Conservation (phyloP, 805 yeast species). For the Suhomyces xylopsoci region DNA sequence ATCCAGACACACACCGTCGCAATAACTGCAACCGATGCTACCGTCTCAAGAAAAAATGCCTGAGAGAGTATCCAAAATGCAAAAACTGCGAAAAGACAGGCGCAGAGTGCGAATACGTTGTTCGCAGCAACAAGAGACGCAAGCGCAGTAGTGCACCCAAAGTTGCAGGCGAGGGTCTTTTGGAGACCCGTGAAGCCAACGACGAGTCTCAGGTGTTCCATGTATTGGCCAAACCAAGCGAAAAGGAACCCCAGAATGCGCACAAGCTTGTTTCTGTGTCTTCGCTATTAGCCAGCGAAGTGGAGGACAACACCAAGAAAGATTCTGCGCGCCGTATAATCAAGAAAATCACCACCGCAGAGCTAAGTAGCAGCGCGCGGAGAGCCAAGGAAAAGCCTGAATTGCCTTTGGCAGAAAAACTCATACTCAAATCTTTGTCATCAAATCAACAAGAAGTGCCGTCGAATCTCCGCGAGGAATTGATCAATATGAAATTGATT, state of each 20-base stretch:
- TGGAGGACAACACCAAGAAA: constrained; percentile 3
- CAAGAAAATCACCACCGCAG: constrained; percentile 7
- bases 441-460: neutral
- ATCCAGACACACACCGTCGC: constrained; percentile 27
- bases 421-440: constrained; percentile 3
- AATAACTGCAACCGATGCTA: constrained; percentile 41
- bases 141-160: constrained; percentile 8
- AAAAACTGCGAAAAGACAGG: constrained; percentile 34
- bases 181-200: neutral
- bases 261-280: constrained; percentile 22
- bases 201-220: constrained; percentile 6
- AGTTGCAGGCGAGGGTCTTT: neutral
- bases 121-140: constrained; percentile 27
- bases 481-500: constrained; percentile 33
- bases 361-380: constrained; percentile 6
- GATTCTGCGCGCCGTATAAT: constrained; percentile 1
- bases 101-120: constrained; percentile 36
- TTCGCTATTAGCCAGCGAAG: constrained; percentile 17
- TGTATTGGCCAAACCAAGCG: constrained; percentile 1
- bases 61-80: constrained; percentile 37
- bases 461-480: constrained; percentile 26
- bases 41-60: constrained; percentile 41
- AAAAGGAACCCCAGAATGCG: neutral
- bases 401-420: constrained; percentile 1
- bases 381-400: constrained; percentile 5